Conservation (phyloP, 768 basidiomycete genomes). For the Lactarius pseudohatsudake region DNA sequence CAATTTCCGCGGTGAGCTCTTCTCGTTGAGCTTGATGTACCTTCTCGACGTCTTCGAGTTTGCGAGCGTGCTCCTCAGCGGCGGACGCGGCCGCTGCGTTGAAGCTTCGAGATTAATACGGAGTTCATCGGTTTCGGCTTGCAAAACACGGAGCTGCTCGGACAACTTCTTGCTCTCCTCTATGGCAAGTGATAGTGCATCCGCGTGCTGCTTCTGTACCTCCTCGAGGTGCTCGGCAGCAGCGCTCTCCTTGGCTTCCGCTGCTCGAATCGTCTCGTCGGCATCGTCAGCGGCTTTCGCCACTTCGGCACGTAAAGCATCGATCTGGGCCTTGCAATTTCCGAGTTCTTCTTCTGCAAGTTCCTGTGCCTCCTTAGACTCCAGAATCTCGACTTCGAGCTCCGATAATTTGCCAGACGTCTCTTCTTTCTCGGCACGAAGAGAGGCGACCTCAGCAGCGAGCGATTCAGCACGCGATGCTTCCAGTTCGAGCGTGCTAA, state of each 20-base stretch:
- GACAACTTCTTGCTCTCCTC: slow-evolving; percentile 37
- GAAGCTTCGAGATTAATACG: slow-evolving; percentile 46
- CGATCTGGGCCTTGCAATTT: slow-evolving; percentile 46
- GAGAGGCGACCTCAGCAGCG: slow-evolving; percentile 47
- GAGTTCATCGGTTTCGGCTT: slow-evolving; percentile 44
- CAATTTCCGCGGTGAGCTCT: slow-evolving; percentile 55
- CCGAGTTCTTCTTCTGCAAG: slow-evolving; percentile 57
- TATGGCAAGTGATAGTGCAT: slow-evolving; percentile 45
- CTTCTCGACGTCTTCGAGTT: slow-evolving; percentile 54
- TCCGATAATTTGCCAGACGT: slow-evolving; percentile 71
- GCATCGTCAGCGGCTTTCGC: slow-evolving; percentile 47
- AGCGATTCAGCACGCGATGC: slow-evolving; percentile 45
- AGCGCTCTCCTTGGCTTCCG: slow-evolving; percentile 49
- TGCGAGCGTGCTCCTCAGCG: slow-evolving; percentile 46
- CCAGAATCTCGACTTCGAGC: slow-evolving; percentile 77
- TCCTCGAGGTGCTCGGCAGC: slow-evolving; percentile 42
- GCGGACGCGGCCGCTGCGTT: slow-evolving; percentile 46
- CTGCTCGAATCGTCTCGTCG: slow-evolving; percentile 48
- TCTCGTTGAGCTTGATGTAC: slow-evolving; percentile 49
- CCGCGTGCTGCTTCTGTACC: slow-evolving; percentile 44
- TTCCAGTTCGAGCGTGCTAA: slow-evolving; percentile 49
- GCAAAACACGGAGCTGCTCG: slow-evolving; percentile 29
- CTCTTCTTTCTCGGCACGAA: slow-evolving; percentile 70
- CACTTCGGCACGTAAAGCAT: slow-evolving; percentile 55
- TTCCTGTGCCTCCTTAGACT: slow-evolving; percentile 71